phyloP scores from a whole-genome alignment of 2,329 filamentous ascomycete species.

The Xylariaceae sp. region DNA sequence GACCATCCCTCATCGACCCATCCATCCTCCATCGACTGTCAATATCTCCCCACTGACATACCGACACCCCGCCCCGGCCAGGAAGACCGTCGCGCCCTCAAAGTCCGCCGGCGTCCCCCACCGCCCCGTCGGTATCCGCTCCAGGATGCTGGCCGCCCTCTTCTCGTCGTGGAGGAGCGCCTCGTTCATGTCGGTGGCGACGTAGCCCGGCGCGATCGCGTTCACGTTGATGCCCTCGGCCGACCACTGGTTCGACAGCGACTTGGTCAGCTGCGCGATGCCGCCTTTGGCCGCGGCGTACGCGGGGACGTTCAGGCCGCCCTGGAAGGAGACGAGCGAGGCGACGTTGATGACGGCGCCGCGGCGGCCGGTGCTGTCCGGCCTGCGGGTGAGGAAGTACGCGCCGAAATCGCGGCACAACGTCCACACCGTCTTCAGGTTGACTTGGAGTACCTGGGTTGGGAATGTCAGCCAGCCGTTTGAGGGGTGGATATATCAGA shows the following conservation, averaged over 20 bases:
- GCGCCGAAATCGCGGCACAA: conserved; percentile 73
- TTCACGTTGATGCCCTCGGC: conserved; percentile 75
- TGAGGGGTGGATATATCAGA: background rate
- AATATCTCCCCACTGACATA: conserved; percentile 80
- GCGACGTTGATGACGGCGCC: conserved; percentile 82
- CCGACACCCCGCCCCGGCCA: conserved; percentile 67
- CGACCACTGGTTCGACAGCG: conserved; percentile 82
- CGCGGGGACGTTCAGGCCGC: conserved; percentile 80
- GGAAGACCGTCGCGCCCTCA: conserved; percentile 72
- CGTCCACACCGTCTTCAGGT: conserved; percentile 76
- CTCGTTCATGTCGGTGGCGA: conserved; percentile 90
- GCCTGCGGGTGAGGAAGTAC: conserved; percentile 64
- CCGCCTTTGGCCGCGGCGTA: conserved; percentile 85
- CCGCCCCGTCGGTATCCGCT: conserved; percentile 74
- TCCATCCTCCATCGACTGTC: conserved; percentile 88
- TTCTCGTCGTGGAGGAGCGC: conserved; percentile 69
- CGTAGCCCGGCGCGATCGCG: conserved; percentile 84
- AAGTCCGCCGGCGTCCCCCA: conserved; percentile 85
- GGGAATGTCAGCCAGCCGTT: background rate
- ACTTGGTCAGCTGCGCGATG: conserved; percentile 79
- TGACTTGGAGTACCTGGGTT: conserved; percentile 62
- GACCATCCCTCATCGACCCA: conserved; percentile 61
- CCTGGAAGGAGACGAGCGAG: conserved; percentile 76
- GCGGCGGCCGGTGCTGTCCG: conserved; percentile 49
- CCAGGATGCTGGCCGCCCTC: conserved; percentile 68